These are phyloP conservation scores for Monosporascus sp. DNA, from an alignment of 2,329 filamentous ascomycete genomes.

Conservation along the genomic window DNA sequence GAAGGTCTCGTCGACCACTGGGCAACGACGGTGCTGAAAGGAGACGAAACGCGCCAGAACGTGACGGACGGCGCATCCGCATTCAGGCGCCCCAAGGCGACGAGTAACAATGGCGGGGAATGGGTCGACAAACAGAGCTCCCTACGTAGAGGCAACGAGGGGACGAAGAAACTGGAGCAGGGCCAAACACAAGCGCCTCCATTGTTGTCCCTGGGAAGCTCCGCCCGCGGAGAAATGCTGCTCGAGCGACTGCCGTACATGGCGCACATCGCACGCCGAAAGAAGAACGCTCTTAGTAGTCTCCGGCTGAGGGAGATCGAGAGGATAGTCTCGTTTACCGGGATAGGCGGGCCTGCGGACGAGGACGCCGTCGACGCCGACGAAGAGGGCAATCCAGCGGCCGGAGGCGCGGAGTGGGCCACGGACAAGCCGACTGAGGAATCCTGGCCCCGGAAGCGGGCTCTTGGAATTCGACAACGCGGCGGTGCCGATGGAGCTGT, in stretches of 20 bases:
- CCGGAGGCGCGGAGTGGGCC: constrained; percentile 49
- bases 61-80: constrained; percentile 42
- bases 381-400: constrained; percentile 33
- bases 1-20: constrained; percentile 68
- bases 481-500: constrained; percentile 21
- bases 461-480: constrained; percentile 30
- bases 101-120: constrained; percentile 15
- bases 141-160: constrained; percentile 10
- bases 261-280: constrained; percentile 54
- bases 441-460: constrained; percentile 43
- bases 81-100: constrained; percentile 40
- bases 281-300: constrained; percentile 29
- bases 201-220: constrained; percentile 56
- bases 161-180: constrained; percentile 18
- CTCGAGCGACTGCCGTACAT: constrained; percentile 86
- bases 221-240: constrained; percentile 67
- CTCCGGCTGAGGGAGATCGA: constrained; percentile 55
- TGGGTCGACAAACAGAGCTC: constrained; percentile 14
- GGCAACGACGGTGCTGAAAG: constrained; percentile 55
- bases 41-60: constrained; percentile 37
- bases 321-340: constrained; percentile 62
- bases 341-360: constrained; percentile 38
- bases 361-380: constrained; percentile 31
- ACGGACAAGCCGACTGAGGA: constrained; percentile 57
- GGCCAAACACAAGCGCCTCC: constrained; percentile 23